A percentile compares a stretch with the other conserved stretches of the same genome.
Evolutionary conservation across 768 basidiomycete genomes (phyloP).

Genomic region (Leccinum pellstonianum): DNA sequence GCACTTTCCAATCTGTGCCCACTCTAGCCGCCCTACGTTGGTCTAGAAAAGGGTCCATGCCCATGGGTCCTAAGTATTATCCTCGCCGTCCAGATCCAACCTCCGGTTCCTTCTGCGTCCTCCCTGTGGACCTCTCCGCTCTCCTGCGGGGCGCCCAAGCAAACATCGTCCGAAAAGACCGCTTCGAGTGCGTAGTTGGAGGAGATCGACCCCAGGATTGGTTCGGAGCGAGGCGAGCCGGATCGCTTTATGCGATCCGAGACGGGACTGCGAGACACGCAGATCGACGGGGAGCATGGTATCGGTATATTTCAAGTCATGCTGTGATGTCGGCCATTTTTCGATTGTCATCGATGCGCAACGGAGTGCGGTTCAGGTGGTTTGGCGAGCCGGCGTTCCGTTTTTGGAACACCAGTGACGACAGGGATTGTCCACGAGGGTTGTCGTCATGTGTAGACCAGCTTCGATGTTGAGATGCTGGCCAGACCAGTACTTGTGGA

Average conservation of each 20-base stretch:
- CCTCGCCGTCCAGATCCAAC: constrained; percentile 23
- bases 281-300: not conserved
- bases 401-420: not conserved
- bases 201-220: constrained; percentile 20
- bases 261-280: not conserved
- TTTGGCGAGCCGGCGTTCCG: not conserved
- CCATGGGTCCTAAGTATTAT: constrained; percentile 13
- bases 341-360: not conserved
- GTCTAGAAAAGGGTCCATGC: no score
- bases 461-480: not conserved
- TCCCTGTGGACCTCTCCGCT: not conserved
- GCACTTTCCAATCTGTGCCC: no score
- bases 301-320: not conserved
- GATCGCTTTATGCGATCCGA: constrained; percentile 14
- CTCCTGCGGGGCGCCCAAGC: not conserved
- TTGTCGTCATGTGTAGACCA: not conserved
- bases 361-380: not conserved
- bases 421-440: no score
- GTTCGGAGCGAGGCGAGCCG: constrained; percentile 22
- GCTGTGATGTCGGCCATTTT: not conserved
- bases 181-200: constrained; percentile 26
- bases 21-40: no score
- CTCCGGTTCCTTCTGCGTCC: not conserved
- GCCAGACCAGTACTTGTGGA: not conserved
- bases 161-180: constrained; percentile 20